Evolutionary conservation across 2,329 filamentous ascomycete genomes (phyloP), one percentile per base, ranked within the genome.

Genomic region (Colletotrichum australisinense): DNA sequence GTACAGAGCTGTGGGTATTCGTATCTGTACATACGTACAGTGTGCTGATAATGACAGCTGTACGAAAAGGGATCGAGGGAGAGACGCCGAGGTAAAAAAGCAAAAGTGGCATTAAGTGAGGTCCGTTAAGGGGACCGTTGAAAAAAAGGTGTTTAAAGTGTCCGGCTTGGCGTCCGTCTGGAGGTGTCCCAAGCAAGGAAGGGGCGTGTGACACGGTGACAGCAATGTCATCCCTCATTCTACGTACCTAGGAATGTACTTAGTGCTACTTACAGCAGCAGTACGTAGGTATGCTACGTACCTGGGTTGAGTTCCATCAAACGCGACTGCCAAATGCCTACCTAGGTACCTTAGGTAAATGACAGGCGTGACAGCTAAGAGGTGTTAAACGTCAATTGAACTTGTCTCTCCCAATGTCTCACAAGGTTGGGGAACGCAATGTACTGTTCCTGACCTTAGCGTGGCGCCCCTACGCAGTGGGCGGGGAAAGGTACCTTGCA

Each of bases 141-240:
- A 42, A 58, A 26, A 57, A 58, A 58, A 56, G 57, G 28, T 49
- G 56, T 49, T 46, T 35, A 38, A 35, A 22, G 42, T 26, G 58
- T 63, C 55, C 55, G 70, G 70, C 65, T 73, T 69, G 59, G 66
- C 60, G 32, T 42, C 26, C 22, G 55, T 30, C 69, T 42, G 65
- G 65, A 26, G 58, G 52, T 32, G n/a, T 71, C 63, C 38, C 42
- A n/a, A 49, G 42, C 42, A 49, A 22, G 42, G 42, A 24, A 72
- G 46, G 57, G 57, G 57, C 49, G 19, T 24, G 35, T 57, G 55
- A 42, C 16, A 42, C 38, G 16, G 16, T 42, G 16, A 53, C 28
- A 68, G 35, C 28, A 19, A 12, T 42, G 35, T 22, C 58, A 71
- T 62, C 35, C 16, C 14, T 42, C 7, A 28, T 58, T 5, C 32